A percentile compares a stretch with the other conserved stretches of the same genome.
Evolutionary conservation across 495 filamentous ascomycete genomes (phyloP).

Genomic region (Tuber brumale): DNA sequence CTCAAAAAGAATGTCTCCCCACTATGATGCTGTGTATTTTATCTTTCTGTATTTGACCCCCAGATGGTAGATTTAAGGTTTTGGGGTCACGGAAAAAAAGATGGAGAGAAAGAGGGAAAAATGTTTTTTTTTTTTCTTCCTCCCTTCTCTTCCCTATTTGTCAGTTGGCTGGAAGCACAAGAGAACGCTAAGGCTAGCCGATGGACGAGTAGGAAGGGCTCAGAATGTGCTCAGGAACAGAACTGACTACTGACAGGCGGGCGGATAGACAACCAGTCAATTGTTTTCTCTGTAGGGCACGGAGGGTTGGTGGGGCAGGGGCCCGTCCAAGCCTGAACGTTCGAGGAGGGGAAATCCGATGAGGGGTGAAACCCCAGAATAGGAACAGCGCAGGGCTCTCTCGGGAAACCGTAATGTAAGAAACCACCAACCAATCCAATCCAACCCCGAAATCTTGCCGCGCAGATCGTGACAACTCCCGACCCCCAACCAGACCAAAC

Average conservation of each 20-base stretch:
- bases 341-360: slow-evolving; percentile 28
- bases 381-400: slow-evolving; percentile 15
- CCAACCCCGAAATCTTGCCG: neutral
- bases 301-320: slow-evolving; percentile 34
- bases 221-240: neutral
- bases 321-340: slow-evolving; percentile 31
- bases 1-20: neutral
- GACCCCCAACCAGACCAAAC: neutral
- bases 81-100: neutral
- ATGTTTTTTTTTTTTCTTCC: neutral
- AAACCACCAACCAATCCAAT: slow-evolving; percentile 22
- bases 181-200: neutral
- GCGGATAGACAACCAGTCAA: slow-evolving; percentile 15
- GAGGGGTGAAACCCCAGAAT: slow-evolving; percentile 29
- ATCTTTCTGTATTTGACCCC: neutral
- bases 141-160: neutral
- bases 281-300: slow-evolving; percentile 23
- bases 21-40: neutral
- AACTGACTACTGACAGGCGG: neutral
- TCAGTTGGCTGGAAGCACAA: neutral
- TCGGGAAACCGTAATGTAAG: slow-evolving; percentile 10
- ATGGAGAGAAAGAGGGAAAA: neutral
- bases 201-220: slow-evolving; percentile 1
- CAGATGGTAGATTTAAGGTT: neutral
- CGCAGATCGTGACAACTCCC: neutral